Evolutionary conservation across 2,329 filamentous ascomycete species (phyloP), one percentile per base, ranked within the genome.

Genomic region (Ilyonectria mors-panacis): DNA sequence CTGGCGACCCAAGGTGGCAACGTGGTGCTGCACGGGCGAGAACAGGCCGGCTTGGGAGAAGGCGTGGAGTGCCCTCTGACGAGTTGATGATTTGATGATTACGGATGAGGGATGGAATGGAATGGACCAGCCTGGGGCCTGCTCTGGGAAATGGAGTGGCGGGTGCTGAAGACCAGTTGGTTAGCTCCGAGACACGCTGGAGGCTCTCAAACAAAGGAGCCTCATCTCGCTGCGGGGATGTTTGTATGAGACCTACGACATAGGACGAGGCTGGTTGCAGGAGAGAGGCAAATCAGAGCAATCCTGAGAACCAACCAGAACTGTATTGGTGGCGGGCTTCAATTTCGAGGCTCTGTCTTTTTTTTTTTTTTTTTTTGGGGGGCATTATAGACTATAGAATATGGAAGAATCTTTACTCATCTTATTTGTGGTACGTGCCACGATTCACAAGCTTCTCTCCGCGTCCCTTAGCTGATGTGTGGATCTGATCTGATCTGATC

Each of bases 1-100:
- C 37, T 68, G 63, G 63, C 53, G 66, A 23, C 58, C 59, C 7
- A 66, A 66, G 48, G 66, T 68, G 21, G 42, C 30, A 23, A 62
- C 63, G 9, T 66, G 63, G 66, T 44, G 21, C n/a, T 66, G 42
- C 9, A 15, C n/a, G 6, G 48, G 42, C 6, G 23, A 26, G 37
- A 26, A 23, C 19, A 23, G 42, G 26, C n/a, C 17, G 23, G n/a
- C 59, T 21, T 15, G 44, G 44, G 45, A 47, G 33, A 30, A 54
- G 21, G 19, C 53, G 54, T 47, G 26, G 33, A 19, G 53, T 10
- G 30, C 58, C 37, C 39, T 45, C 47, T 39, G 37, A 62, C 21
- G 58, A 12, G 28, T 23, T 48, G 59, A 62, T 26, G 35, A 39
- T 39, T 39, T 39, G 37, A 39, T 15, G 37, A 13, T 39, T 39